These are phyloP conservation scores for Hanseniaspora guilliermondii DNA, from an alignment of 805 yeast genomes.

Conservation along the genomic window DNA sequence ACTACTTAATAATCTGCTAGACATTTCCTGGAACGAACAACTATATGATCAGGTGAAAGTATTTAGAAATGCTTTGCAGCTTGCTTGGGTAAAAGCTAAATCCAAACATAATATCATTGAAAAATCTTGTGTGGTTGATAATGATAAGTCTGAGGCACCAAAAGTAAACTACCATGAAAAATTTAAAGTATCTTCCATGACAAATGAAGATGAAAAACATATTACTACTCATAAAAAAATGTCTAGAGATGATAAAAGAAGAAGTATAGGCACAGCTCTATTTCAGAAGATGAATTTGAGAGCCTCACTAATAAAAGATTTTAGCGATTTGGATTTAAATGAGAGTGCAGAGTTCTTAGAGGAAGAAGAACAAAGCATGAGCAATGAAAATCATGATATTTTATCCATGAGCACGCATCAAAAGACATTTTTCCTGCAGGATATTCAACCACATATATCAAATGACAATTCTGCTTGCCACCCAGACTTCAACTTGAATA, in stretches of 20 bases:
- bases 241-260: constrained; percentile 1
- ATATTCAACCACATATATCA: background rate
- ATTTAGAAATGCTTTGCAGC: background rate
- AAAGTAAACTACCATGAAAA: background rate
- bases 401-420: background rate
- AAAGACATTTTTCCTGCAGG: background rate
- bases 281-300: constrained; percentile 4
- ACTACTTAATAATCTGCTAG: background rate
- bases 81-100: constrained; percentile 1
- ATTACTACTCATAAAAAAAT: background rate
- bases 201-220: background rate
- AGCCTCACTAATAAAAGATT: background rate
- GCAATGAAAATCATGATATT: background rate
- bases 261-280: constrained; percentile 3
- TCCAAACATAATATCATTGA: background rate
- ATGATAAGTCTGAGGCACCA: background rate
- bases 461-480: background rate
- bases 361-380: background rate
- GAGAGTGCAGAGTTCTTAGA: background rate
- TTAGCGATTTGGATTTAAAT: background rate
- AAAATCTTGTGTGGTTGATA: background rate
- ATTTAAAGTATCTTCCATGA: background rate
- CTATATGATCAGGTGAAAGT: background rate
- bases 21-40: constrained; percentile 3
- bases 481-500: background rate